Conservation (phyloP, 495 filamentous ascomycete genomes). For the Hypoxylon cercidicola region DNA sequence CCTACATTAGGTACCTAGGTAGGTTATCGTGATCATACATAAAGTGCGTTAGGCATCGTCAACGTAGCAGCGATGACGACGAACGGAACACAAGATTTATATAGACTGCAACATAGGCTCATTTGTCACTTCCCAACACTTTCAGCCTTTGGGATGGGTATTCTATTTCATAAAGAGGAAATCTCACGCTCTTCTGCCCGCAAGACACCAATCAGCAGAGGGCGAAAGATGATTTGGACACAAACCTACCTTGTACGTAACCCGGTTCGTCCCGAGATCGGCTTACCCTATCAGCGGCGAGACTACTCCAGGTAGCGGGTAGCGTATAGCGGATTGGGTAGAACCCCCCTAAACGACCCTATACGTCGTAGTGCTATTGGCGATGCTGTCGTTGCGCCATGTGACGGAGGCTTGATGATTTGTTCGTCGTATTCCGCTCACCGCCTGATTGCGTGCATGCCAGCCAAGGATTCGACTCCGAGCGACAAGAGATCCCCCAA, state of each 20-base stretch:
- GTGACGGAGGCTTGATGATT: conserved; percentile 29
- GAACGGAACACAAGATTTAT: conserved; percentile 3
- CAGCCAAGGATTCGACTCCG: conserved; percentile 32
- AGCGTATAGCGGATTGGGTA: conserved; percentile 6
- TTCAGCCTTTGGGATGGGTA: not conserved
- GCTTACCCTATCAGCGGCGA: conserved; percentile 20
- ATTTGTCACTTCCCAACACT: not conserved
- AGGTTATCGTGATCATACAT: conserved; percentile 29
- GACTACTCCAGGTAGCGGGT: conserved; percentile 1
- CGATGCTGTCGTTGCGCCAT: conserved; percentile 24
- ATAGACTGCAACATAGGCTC: conserved; percentile 10
- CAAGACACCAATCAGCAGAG: not conserved
- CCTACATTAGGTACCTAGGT: conserved; percentile 18
- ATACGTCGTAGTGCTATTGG: conserved; percentile 31
- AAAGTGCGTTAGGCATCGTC: conserved; percentile 28
- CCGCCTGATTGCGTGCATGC: conserved; percentile 42
- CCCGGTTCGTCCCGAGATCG: conserved; percentile 26
- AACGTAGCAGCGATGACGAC: conserved; percentile 39
- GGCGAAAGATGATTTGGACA: not conserved
- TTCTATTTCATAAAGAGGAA: conserved; percentile 1
- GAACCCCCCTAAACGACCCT: conserved; percentile 4
- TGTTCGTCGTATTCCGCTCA: conserved; percentile 36
- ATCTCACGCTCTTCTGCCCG: conserved; percentile 1
- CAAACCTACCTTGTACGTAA: conserved; percentile 23
- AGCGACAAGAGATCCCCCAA: conserved; percentile 20